Evolutionary conservation across 495 filamentous ascomycete species (phyloP).

Genomic region (Copromyces sp.): DNA sequence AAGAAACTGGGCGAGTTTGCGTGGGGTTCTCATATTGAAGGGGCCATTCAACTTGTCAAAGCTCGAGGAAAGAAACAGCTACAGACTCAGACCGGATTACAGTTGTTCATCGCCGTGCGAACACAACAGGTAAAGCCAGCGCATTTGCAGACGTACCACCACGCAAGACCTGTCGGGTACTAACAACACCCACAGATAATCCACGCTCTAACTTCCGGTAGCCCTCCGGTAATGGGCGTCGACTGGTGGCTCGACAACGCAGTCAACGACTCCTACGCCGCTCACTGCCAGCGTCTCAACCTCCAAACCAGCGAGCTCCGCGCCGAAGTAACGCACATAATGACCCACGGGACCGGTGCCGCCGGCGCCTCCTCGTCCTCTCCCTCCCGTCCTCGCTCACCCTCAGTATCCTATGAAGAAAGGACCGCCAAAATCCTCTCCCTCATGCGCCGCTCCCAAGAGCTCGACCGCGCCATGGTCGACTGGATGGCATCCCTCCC

Average conservation of each 20-base stretch:
- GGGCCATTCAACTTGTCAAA: conserved; percentile 44
- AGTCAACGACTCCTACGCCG: conserved; percentile 28
- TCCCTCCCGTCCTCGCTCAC: not conserved
- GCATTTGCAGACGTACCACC: not conserved
- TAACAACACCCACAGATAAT: conserved; percentile 25
- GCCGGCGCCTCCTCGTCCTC: conserved; percentile 20
- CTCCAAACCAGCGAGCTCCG: conserved; percentile 38
- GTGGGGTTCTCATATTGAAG: conserved; percentile 46
- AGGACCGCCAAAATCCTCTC: conserved; percentile 23
- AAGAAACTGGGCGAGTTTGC: conserved; percentile 34
- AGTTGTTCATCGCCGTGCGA: conserved; percentile 42
- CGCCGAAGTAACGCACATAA: conserved; percentile 30
- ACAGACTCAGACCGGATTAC: conserved; percentile 33
- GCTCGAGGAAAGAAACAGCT: conserved; percentile 42
- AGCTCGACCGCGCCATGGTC: conserved; percentile 30
- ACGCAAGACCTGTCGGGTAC: not conserved
- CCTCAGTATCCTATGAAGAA: not conserved
- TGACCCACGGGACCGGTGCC: conserved; percentile 22
- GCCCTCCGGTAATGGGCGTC: conserved; percentile 32
- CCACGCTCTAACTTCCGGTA: conserved; percentile 35
- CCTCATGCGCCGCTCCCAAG: conserved; percentile 33
- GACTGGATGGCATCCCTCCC: conserved; percentile 35
- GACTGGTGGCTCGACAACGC: conserved; percentile 44
- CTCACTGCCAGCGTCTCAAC: conserved; percentile 31
- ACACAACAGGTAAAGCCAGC: conserved; percentile 36